These are phyloP conservation scores for Cytospora schulzeri DNA, from an alignment of 2,329 filamentous ascomycete species.

Conservation along the genomic window DNA sequence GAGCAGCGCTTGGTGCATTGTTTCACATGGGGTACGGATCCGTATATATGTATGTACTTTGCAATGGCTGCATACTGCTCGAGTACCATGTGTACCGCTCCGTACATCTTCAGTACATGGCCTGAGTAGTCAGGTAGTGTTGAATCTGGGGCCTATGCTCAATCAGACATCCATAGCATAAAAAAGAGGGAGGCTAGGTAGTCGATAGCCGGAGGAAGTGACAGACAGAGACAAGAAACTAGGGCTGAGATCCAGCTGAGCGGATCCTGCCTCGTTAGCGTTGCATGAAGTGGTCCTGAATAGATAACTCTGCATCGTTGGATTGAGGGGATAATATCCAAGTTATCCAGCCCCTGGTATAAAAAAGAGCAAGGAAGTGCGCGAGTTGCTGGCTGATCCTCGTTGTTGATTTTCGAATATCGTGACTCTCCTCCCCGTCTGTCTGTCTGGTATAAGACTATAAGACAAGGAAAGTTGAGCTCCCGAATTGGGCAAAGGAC, in stretches of 20 bases:
- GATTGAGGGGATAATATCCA: not conserved
- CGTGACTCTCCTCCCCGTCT: not conserved
- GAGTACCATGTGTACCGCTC: not conserved
- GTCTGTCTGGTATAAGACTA: not conserved
- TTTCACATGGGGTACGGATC: slow-evolving; percentile 12
- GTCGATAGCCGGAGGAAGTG: slow-evolving; percentile 5
- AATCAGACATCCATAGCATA: slow-evolving; percentile 16
- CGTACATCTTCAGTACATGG: slow-evolving; percentile 2
- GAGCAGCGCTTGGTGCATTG: slow-evolving; percentile 13
- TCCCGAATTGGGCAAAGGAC: not conserved
- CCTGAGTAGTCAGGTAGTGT: not conserved
- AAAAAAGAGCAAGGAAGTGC: not conserved
- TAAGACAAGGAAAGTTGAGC: not conserved
- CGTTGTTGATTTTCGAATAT: not conserved
- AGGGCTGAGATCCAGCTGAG: slow-evolving; percentile 22
- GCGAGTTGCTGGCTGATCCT: not conserved
- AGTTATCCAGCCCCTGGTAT: no score
- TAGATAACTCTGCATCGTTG: not conserved
- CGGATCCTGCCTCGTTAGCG: slow-evolving; percentile 20
- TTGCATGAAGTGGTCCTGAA: not conserved
- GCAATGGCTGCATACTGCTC: slow-evolving; percentile 20
- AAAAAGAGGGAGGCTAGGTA: slow-evolving; percentile 5
- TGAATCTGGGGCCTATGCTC: slow-evolving; percentile 16
- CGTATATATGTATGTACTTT: not conserved
- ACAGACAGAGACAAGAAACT: not conserved